Evolutionary conservation across 2,329 filamentous ascomycete genomes (phyloP).

Genomic region (Colletotrichum eremochloae): DNA sequence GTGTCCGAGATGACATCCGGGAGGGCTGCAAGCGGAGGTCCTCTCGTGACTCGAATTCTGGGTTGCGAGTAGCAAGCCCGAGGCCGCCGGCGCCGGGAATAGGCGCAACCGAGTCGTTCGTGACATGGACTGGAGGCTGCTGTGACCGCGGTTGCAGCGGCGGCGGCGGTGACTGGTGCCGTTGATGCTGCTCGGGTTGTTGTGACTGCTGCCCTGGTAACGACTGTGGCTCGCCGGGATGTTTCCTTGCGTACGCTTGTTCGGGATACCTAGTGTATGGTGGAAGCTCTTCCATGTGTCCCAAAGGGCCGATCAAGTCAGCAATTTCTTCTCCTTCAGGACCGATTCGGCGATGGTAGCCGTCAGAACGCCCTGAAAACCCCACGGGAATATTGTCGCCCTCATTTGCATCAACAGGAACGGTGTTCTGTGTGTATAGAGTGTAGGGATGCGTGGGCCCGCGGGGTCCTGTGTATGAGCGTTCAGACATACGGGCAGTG

Average conservation of each 20-base stretch:
- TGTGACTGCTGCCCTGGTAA: conserved; percentile 14
- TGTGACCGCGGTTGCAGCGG: conserved; percentile 29
- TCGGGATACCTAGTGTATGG: conserved; percentile 93
- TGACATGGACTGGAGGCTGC: conserved; percentile 27
- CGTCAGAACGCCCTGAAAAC: conserved; percentile 76
- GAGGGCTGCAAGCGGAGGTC: conserved; percentile 65
- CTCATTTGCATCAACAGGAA: conserved; percentile 64
- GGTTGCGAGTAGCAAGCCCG: conserved; percentile 71
- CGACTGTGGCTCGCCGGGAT: conserved; percentile 24
- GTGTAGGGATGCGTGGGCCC: conserved; percentile 87
- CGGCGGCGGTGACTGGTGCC: conserved; percentile 17
- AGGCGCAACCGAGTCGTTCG: conserved; percentile 41
- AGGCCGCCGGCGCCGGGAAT: conserved; percentile 72
- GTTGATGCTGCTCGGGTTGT: conserved; percentile 36
- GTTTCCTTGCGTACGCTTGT: conserved; percentile 72
- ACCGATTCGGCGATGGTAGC: conserved; percentile 80
- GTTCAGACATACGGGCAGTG: conserved; percentile 71
- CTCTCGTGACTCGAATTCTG: conserved; percentile 72
- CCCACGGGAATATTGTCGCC: conserved; percentile 73
- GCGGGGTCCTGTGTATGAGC: conserved; percentile 70
- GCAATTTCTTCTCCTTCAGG: conserved; percentile 89
- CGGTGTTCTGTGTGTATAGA: conserved; percentile 86
- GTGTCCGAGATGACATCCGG: conserved; percentile 65
- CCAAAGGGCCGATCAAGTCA: conserved; percentile 88
- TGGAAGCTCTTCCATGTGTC: conserved; percentile 90